These are phyloP conservation scores for Sistotremastrum suecicum DNA, from an alignment of 768 basidiomycete species.

Conservation along the genomic window DNA sequence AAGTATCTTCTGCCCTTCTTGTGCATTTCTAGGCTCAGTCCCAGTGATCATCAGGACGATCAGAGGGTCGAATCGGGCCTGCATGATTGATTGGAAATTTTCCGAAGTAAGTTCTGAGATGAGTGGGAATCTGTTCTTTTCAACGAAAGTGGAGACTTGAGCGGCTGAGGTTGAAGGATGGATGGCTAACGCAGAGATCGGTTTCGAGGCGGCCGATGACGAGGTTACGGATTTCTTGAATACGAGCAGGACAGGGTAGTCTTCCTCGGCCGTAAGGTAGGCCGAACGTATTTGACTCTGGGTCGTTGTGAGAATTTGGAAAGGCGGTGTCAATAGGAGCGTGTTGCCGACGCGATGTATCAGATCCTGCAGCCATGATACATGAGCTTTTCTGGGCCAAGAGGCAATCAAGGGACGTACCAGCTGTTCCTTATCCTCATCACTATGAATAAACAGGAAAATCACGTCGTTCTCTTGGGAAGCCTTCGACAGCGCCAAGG, in stretches of 20 bases:
- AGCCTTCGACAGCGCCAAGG: slow-evolving; percentile 28
- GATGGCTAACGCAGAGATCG: slow-evolving; percentile 8
- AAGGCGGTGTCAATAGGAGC: slow-evolving; percentile 13
- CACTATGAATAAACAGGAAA: slow-evolving; percentile 42
- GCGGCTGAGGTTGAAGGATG: slow-evolving; percentile 4
- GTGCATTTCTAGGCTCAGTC: slow-evolving; percentile 19
- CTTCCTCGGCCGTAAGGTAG: no score
- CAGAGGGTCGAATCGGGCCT: slow-evolving; percentile 55
- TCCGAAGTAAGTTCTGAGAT: slow-evolving; percentile 61
- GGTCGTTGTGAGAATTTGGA: slow-evolving; percentile 19
- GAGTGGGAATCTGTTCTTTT: slow-evolving; percentile 53
- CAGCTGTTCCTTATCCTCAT: slow-evolving; percentile 16
- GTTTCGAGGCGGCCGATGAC: slow-evolving; percentile 30
- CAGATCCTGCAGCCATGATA: slow-evolving; percentile 33
- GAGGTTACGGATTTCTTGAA: slow-evolving; percentile 43
- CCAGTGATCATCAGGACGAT: slow-evolving; percentile 57
- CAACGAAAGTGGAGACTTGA: slow-evolving; percentile 14
- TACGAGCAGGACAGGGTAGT: slow-evolving; percentile 42
- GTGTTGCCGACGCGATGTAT: slow-evolving; percentile 18
- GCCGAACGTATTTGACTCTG: no score
- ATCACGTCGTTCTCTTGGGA: slow-evolving; percentile 35
- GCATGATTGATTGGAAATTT: slow-evolving; percentile 80
- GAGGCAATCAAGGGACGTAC: slow-evolving; percentile 13
- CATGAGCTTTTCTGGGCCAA: slow-evolving; percentile 30
- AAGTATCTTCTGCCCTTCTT: slow-evolving; percentile 31